Base-by-base conservation (phyloP, 192 early-diverging fungal species). In the Phlyctochytrium planicorne region DNA sequence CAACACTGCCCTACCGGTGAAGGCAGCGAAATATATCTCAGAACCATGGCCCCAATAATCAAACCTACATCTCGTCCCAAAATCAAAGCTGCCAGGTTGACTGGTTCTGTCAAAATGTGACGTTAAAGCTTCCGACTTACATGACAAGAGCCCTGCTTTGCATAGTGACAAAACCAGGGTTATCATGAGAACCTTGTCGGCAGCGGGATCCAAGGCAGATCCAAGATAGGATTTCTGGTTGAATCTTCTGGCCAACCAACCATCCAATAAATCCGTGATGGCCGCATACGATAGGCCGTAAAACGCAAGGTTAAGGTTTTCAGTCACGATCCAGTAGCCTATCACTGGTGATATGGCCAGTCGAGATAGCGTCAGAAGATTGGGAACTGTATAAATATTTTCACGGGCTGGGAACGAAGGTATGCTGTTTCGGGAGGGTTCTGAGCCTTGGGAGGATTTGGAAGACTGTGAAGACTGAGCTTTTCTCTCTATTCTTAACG, bases 161-260 rank as follows among this genome's bases (percentile, higher is more conserved):
- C 83, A 84, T 35, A 97, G 73, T 16, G 91, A 87, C 17, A 96
- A 75, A 16, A 91, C 92, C 64, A 98, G 65, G 20, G 90, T 86
- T 0, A 95, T 95, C 93, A 96, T 95, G 20, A 96, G 71, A 2
- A 89, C 82, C 73, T 96, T 98, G 77, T 98, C 96, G 20, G 94
- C 94, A 10, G 89, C 88, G 2, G 96, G 96, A 74, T 98, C 95
- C 34, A 96, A 82, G 29, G 94, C 92, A 2, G 90, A 91, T 12
- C 94, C 95, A 33, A 94, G 79, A 52, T 91, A 83, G 24, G 93
- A 93, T 70, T 86, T 84, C 89, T 93, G 87, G 37, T 94, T 91
- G 75, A 86, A 96, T 52, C 82, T 74, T 27, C 96, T 83, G 12
- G 95, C 95, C 71, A 98, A 92, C 63, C 79, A 94, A 30, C 94